Conservation (phyloP, 441 rosid genomes). For the Biscutella laevigata region DNA sequence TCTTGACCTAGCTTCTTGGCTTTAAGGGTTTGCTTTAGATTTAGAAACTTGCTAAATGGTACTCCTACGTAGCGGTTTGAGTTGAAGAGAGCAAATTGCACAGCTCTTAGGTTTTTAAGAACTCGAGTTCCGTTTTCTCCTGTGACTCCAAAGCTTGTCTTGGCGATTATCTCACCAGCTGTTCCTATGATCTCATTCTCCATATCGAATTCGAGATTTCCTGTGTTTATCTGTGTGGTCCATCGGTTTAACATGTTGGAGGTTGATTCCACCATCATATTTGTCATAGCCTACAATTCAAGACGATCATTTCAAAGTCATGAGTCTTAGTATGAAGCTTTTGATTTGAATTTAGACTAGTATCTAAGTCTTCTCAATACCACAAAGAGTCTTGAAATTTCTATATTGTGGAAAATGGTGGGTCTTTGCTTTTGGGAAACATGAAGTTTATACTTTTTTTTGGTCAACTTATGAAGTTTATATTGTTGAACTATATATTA, state of each 20-base stretch:
- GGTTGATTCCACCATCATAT: constrained; percentile 63
- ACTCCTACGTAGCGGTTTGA: constrained; percentile 78
- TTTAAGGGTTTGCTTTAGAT: constrained; percentile 43
- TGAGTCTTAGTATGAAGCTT: constrained; percentile 9
- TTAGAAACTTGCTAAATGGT: constrained; percentile 52
- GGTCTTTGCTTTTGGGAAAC: constrained; percentile 15
- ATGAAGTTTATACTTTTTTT: no score
- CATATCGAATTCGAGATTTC: constrained; percentile 50
- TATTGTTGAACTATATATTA: constrained; percentile 22
- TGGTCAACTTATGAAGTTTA: constrained; percentile 9
- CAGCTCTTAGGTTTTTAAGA: constrained; percentile 52
- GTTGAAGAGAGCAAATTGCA: constrained; percentile 65
- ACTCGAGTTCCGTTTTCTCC: constrained; percentile 49
- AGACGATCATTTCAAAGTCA: neutral
- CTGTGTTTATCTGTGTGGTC: constrained; percentile 35
- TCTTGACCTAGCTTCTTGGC: constrained; percentile 61
- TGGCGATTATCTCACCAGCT: constrained; percentile 85
- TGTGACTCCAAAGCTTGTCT: constrained; percentile 73
- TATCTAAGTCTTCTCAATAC: constrained; percentile 1
- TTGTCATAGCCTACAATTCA: constrained; percentile 49
- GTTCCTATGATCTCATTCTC: constrained; percentile 54
- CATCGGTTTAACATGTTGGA: constrained; percentile 52
- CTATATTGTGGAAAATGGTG: constrained; percentile 2
- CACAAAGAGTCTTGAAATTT: constrained; percentile 12
- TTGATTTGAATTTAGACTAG: constrained; percentile 20